A percentile compares a stretch with the other conserved stretches of the same genome.
Conservation (phyloP, 495 filamentous ascomycete species). For the Rhypophila decipiens region DNA sequence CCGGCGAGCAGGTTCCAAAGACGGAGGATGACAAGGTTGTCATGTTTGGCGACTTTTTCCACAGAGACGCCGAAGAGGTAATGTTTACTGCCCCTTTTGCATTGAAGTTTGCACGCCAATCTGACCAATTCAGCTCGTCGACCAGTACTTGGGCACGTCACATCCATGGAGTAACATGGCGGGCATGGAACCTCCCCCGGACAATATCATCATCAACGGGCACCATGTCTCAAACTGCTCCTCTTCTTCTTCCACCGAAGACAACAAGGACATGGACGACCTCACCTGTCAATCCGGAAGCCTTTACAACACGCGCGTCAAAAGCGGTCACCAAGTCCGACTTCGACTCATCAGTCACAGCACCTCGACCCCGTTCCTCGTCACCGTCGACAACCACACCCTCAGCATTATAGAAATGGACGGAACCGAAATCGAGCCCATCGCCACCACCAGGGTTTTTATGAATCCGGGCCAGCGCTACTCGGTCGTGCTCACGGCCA, state of each 20-base stretch:
- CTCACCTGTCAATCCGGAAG: conserved; percentile 21
- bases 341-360: conserved; percentile 44
- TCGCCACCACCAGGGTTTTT: conserved; percentile 27
- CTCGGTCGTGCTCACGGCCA: conserved; percentile 55
- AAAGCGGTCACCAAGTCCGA: conserved; percentile 36
- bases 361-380: conserved; percentile 18
- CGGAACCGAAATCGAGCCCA: conserved; percentile 38
- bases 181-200: conserved; percentile 15
- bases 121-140: conserved; percentile 33
- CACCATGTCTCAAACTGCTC: too few relatives aligned
- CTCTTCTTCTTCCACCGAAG: conserved; percentile 26
- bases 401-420: conserved; percentile 32
- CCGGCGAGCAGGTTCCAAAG: too few relatives aligned
- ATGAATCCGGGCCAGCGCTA: conserved; percentile 60
- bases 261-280: conserved; percentile 20
- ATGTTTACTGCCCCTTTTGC: conserved; percentile 38
- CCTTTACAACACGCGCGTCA: conserved; percentile 23
- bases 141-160: conserved; percentile 30
- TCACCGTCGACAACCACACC: conserved; percentile 1
- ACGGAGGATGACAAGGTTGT: too few relatives aligned
- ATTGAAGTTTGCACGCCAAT: conserved; percentile 43
- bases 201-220: conserved; percentile 24
- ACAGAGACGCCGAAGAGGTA: too few relatives aligned
- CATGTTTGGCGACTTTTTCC: too few relatives aligned
- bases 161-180: conserved; percentile 5